Conservation (phyloP, 2,329 filamentous ascomycete species). For the Thermomyces lanuginosus region DNA sequence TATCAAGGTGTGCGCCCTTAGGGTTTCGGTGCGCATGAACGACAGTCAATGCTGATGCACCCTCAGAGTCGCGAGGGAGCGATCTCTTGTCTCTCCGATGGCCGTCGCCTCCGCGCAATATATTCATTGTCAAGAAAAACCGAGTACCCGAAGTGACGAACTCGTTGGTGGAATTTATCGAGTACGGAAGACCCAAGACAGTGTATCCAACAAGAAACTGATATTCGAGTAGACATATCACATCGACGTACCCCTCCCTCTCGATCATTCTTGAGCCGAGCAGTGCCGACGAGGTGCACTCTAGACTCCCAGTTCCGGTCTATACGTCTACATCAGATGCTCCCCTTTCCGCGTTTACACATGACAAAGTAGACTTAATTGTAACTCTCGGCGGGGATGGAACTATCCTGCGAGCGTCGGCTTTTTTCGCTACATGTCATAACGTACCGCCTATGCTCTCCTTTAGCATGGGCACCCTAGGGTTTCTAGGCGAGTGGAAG, state of each 20-base stretch:
- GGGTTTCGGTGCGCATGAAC: constrained; percentile 1
- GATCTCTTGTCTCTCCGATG: constrained; percentile 51
- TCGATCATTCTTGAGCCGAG: constrained; percentile 69
- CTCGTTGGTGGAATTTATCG: constrained; percentile 42
- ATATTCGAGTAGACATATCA: constrained; percentile 51
- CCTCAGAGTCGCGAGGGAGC: constrained; percentile 38
- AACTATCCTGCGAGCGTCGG: constrained; percentile 72
- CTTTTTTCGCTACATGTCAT: constrained; percentile 64
- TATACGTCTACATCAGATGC: constrained; percentile 34
- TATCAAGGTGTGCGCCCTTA: constrained; percentile 41
- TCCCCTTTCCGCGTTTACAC: constrained; percentile 35
- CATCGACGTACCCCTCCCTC: constrained; percentile 60
- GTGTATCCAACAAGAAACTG: constrained; percentile 1
- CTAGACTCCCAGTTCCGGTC: constrained; percentile 54
- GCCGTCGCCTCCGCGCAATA: constrained; percentile 51
- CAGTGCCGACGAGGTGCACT: constrained; percentile 56
- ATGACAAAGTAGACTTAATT: constrained; percentile 71
- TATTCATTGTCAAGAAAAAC: constrained; percentile 53
- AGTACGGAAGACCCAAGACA: constrained; percentile 15
- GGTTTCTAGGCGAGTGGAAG: constrained; percentile 93
- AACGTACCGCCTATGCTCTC: constrained; percentile 80
- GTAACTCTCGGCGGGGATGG: constrained; percentile 87
- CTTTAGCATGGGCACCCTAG: constrained; percentile 92
- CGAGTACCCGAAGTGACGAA: constrained; percentile 38
- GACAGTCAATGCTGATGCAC: background rate